Base-by-base conservation (phyloP, 2,329 filamentous ascomycete species). In the Apiospora sp. region DNA sequence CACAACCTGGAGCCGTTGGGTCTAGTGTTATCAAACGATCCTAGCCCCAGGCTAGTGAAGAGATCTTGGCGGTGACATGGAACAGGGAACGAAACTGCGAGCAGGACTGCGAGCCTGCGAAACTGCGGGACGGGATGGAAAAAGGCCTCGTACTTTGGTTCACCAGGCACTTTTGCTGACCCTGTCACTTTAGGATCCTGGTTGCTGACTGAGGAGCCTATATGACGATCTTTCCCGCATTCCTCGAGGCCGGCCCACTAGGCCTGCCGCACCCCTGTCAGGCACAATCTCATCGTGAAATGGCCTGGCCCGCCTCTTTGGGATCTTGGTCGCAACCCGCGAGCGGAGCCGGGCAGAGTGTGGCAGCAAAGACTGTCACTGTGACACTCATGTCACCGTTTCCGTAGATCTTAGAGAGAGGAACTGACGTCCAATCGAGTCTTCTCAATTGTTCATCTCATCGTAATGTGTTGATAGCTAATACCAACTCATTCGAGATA, bases 271-370 rank as follows among this genome's bases (percentile, higher is more conserved):
- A n/a, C 58, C 58, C 58, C n/a, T 64, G 30, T 12, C 58, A 64
- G 58, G 58, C 12, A 64, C 58, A 64, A 64, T 41, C 58, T 64
- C 58, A 64, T 64, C 58, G 34, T 64, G 58, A 24, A 64, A 64
- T 64, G 12, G 16, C 8, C 46, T 49, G 58, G 58, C 22, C 58
- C 58, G 58, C 58, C 58, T 34, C 58, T 14, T 64, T n/a, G 58
- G 58, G 58, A 64, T 64, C 58, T 64, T 64, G 58, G 58, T 64
- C 58, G 58, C 34, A 64, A 41, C 58, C 58, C 58, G 58, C 34
- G 34, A 30, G 58, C 58, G 58, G 58, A 64, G 30, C 34, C 34
- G 34, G 8, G 10, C 54, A 34, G 27, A 8, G 19, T 30, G 54
- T 61, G 54, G 7, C 54, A 61, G 34, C 34, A n/a, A 41, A 19